These are phyloP conservation scores for Aspergillus ibericus DNA, from an alignment of 2,329 filamentous ascomycete genomes.

Conservation along the genomic window DNA sequence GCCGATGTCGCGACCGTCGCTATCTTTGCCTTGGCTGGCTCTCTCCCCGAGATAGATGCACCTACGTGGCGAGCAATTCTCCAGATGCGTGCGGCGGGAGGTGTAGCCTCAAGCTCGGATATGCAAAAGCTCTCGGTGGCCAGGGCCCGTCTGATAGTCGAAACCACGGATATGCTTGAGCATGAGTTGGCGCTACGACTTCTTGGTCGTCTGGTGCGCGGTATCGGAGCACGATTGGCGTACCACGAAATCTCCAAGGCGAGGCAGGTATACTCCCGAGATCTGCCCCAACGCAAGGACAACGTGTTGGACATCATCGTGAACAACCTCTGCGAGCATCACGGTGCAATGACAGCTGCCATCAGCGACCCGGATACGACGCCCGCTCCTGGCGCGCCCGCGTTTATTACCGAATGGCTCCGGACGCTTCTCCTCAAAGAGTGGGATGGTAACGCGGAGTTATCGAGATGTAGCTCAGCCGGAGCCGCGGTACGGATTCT, in stretches of 20 bases:
- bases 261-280: conserved; percentile 29
- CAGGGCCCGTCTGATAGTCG: conserved; percentile 33
- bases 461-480: conserved; percentile 69
- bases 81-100: conserved; percentile 43
- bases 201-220: conserved; percentile 50
- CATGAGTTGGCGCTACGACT: conserved; percentile 54
- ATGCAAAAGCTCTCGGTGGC: conserved; percentile 34
- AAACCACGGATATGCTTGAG: conserved; percentile 48
- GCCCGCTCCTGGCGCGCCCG: conserved; percentile 28
- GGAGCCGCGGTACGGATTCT: conserved; percentile 77
- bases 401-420: conserved; percentile 46
- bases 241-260: conserved; percentile 51
- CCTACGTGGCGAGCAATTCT: conserved; percentile 43
- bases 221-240: conserved; percentile 50
- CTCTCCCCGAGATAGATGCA: conserved; percentile 37
- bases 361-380: conserved; percentile 6
- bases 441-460: conserved; percentile 74
- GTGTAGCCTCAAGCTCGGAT: conserved; percentile 38
- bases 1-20: conserved; percentile 41
- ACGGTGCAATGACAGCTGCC: conserved; percentile 16
- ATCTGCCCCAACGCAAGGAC: conserved; percentile 28
- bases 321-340: conserved; percentile 35
- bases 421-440: conserved; percentile 71
- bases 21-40: conserved; percentile 40
- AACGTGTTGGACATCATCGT: conserved; percentile 40